Evolutionary conservation across 305 asterid species (phyloP).

Genomic region (Fraxinus albicans): DNA sequence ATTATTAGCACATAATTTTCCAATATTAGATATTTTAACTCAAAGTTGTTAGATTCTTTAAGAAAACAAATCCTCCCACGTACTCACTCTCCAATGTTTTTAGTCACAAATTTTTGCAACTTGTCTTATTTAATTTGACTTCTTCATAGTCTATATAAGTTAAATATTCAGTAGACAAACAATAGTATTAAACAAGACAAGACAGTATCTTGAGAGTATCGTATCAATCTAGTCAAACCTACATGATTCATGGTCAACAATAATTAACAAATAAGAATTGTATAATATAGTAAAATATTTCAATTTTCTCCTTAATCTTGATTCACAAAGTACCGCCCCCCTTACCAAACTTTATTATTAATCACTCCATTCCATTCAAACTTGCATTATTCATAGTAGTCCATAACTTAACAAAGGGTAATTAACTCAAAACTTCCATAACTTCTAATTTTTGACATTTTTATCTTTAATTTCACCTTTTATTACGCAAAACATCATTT

Average conservation of each 20-base stretch:
- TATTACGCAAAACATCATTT: too few relatives aligned
- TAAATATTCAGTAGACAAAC: neutral
- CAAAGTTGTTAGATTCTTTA: neutral
- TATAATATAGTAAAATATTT: neutral
- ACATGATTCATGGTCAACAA: neutral
- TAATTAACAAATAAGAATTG: neutral
- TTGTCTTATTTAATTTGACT: constrained; percentile 17
- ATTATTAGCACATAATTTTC: neutral
- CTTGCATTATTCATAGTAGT: neutral
- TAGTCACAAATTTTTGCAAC: constrained; percentile 26
- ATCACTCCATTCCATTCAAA: neutral
- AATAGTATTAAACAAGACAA: too few relatives aligned
- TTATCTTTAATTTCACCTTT: too few relatives aligned
- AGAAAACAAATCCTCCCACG: constrained; percentile 29
- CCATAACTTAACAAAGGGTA: neutral
- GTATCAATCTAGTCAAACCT: neutral
- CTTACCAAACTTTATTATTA: neutral
- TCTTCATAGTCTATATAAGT: neutral
- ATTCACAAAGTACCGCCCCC: neutral
- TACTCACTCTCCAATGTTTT: constrained; percentile 22
- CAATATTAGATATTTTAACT: neutral
- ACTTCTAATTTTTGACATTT: too few relatives aligned
- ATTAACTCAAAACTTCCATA: too few relatives aligned
- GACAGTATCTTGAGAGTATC: neutral
- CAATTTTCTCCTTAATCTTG: neutral